Conservation (phyloP, 306 rosid species). For the Medicago truncatula region DNA sequence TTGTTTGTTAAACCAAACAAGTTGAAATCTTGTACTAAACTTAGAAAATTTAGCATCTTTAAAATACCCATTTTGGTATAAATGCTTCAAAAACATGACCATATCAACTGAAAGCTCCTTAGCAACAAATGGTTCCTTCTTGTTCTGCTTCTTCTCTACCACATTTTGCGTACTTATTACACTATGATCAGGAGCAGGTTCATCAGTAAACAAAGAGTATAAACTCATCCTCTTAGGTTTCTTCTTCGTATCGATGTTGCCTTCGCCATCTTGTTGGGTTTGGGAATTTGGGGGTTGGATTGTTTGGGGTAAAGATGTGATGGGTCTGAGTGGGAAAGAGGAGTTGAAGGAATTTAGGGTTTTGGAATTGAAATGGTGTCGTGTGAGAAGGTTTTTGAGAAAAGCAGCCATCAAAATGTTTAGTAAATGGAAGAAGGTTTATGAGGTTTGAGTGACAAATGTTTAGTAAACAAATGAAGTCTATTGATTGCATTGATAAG, state of each 20-base stretch:
- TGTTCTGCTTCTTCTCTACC: neutral
- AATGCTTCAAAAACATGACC: slow-evolving; percentile 54
- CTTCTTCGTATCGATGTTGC: slow-evolving; percentile 41
- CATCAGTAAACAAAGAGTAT: slow-evolving; percentile 40
- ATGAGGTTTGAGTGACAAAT: no score
- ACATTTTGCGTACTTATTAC: neutral
- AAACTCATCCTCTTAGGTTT: slow-evolving; percentile 38
- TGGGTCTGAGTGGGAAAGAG: slow-evolving; percentile 37
- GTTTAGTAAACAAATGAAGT: neutral
- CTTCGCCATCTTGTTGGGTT: slow-evolving; percentile 17
- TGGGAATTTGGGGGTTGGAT: no score
- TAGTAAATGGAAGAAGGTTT: neutral
- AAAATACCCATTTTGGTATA: slow-evolving; percentile 67
- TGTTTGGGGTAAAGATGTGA: slow-evolving; percentile 31
- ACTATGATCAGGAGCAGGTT: neutral
- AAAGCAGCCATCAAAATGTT: slow-evolving; percentile 44
- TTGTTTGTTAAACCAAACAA: slow-evolving; percentile 51
- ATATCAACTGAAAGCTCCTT: slow-evolving; percentile 66
- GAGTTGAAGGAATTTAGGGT: slow-evolving; percentile 14
- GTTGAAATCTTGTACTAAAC: slow-evolving; percentile 46
- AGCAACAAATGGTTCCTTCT: slow-evolving; percentile 35
- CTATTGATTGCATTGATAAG: no score
- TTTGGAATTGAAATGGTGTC: slow-evolving; percentile 42
- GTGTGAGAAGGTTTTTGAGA: slow-evolving; percentile 42
- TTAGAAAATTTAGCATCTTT: slow-evolving; percentile 57